phyloP scores from a whole-genome alignment of 148 eudicot genomes.

The Gaultheria prostrata region DNA sequence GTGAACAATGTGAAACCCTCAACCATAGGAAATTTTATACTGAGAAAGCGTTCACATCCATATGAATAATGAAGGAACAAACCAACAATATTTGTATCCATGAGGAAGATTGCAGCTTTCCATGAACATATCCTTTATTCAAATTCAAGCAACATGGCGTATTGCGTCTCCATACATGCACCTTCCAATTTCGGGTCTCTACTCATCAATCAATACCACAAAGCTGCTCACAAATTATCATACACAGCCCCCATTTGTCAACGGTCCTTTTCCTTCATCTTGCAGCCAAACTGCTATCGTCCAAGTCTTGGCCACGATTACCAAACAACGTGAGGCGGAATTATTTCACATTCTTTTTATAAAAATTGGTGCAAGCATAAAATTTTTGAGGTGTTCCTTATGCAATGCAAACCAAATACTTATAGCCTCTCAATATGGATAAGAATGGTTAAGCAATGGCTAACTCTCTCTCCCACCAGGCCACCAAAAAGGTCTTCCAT shows the following conservation, averaged over 20 bases:
- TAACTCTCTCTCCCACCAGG: neutral
- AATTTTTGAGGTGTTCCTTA: neutral
- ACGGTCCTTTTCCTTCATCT: neutral
- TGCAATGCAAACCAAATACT: neutral
- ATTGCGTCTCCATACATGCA: neutral
- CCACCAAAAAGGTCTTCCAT: neutral
- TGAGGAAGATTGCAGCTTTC: neutral
- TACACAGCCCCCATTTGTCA: neutral
- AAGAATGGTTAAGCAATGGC: conserved; percentile 9
- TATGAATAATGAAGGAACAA: too few relatives aligned
- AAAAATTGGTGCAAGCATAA: neutral
- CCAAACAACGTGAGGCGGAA: conserved; percentile 8
- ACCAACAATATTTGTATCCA: neutral
- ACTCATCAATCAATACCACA: neutral
- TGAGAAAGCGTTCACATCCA: too few relatives aligned
- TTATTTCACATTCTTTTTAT: neutral
- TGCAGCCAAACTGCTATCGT: neutral
- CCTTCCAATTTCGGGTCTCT: neutral
- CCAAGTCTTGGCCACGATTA: conserved; percentile 6
- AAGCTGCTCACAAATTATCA: neutral
- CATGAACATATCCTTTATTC: neutral
- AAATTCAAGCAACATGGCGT: conserved; percentile 3
- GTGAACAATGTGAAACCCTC: too few relatives aligned
- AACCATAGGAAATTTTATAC: neutral
- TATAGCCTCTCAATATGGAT: neutral